Percentiles rank a stretch among this genome's conserved stretches.
phyloP scores from a whole-genome alignment of 2,329 filamentous ascomycete genomes.

The Cadophora sp. region DNA sequence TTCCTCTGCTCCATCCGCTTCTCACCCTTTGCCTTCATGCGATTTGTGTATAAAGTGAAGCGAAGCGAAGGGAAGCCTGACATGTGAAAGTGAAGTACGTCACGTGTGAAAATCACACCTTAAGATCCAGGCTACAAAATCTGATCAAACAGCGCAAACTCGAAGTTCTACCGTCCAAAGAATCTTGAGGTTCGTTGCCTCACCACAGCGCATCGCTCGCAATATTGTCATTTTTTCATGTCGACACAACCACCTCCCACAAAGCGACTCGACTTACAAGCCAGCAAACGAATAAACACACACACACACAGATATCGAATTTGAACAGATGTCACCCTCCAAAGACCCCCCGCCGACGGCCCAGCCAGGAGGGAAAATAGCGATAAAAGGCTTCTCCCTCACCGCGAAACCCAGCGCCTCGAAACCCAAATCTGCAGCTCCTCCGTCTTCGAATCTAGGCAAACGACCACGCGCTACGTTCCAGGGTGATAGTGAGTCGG shows the following conservation, averaged over 20 bases:
- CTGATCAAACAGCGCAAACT: conserved; percentile 13
- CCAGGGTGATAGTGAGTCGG: conserved; percentile 64
- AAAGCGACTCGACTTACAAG: not conserved
- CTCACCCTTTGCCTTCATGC: not conserved
- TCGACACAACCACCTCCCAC: not conserved
- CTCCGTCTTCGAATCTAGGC: conserved; percentile 45
- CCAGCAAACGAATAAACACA: no score
- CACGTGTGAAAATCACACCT: not conserved
- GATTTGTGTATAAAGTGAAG: not conserved
- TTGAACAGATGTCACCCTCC: conserved; percentile 36
- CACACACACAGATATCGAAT: no score
- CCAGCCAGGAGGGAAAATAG: conserved; percentile 40
- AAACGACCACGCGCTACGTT: conserved; percentile 52
- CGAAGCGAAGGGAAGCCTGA: not conserved
- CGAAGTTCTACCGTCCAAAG: not conserved
- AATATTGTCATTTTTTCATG: not conserved
- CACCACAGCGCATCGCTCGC: not conserved
- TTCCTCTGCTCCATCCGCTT: not conserved
- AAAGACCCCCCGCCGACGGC: conserved; percentile 36
- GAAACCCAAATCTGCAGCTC: conserved; percentile 32
- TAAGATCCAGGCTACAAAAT: not conserved
- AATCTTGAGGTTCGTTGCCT: conserved; percentile 1
- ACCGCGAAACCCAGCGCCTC: conserved; percentile 44
- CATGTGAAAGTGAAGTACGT: not conserved
- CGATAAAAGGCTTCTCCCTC: conserved; percentile 50